Evolutionary conservation across 768 basidiomycete genomes (phyloP).

Genomic region (Boletus pseudopeckii): DNA sequence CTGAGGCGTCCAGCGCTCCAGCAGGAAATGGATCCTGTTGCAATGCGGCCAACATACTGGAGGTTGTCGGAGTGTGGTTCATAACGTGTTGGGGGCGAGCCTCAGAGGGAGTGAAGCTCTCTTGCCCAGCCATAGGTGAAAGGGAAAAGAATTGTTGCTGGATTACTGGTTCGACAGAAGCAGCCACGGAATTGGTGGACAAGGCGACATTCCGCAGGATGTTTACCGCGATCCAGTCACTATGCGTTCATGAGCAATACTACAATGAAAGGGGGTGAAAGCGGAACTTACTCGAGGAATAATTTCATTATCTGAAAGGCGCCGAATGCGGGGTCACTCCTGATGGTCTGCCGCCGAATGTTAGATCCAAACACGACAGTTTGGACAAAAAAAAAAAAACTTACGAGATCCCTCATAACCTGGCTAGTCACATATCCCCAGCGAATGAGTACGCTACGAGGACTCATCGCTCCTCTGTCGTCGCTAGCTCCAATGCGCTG

Average conservation of each 20-base stretch:
- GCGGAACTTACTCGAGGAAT: conserved; percentile 73
- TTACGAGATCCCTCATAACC: conserved; percentile 86
- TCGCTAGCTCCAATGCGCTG: conserved; percentile 58
- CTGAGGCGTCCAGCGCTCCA: conserved; percentile 61
- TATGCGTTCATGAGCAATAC: conserved; percentile 31
- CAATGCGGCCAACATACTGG: conserved; percentile 86
- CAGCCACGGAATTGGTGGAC: conserved; percentile 88
- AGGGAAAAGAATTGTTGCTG: conserved; percentile 85
- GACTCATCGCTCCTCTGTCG: conserved; percentile 79
- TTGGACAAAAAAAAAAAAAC: conserved; percentile 24
- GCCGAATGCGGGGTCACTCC: conserved; percentile 89
- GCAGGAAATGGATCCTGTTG: conserved; percentile 71
- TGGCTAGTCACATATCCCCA: conserved; percentile 94
- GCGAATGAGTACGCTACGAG: conserved; percentile 81
- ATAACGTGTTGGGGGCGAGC: conserved; percentile 60
- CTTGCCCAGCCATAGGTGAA: conserved; percentile 88
- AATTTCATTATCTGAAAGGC: conserved; percentile 90
- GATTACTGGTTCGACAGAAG: conserved; percentile 88
- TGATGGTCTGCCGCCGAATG: conserved; percentile 63
- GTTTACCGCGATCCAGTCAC: conserved; percentile 91
- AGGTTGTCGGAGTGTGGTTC: conserved; percentile 81
- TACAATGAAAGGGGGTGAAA: neutral
- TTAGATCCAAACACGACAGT: neutral
- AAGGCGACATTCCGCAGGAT: conserved; percentile 83
- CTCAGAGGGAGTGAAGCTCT: conserved; percentile 67